phyloP scores from a whole-genome alignment of 768 basidiomycete genomes.

The Lentinula edodes region DNA sequence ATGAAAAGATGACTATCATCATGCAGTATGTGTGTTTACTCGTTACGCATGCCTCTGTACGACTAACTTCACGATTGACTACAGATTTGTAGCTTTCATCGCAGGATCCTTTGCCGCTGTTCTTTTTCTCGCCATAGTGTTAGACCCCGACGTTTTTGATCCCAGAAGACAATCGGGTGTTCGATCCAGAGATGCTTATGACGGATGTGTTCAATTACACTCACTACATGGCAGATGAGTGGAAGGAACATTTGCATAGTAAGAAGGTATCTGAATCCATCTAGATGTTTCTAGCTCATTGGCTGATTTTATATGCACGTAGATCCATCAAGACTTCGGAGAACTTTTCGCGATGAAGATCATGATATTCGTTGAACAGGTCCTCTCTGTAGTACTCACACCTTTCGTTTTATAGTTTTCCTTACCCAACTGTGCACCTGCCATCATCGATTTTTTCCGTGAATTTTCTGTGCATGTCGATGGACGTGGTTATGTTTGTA shows the following conservation, averaged over 20 bases:
- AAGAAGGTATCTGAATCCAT: slow-evolving; percentile 55
- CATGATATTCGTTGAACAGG: slow-evolving; percentile 79
- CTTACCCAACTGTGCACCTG: slow-evolving; percentile 82
- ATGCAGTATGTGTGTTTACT: slow-evolving; percentile 66
- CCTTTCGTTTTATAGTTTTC: slow-evolving; percentile 94
- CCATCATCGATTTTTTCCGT: slow-evolving; percentile 95
- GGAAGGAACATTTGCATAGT: slow-evolving; percentile 86
- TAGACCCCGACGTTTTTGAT: slow-evolving; percentile 95
- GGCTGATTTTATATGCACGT: not conserved
- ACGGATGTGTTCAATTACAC: slow-evolving; percentile 89
- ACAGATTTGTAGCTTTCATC: slow-evolving; percentile 91
- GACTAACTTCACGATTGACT: not conserved
- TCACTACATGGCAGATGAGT: slow-evolving; percentile 93
- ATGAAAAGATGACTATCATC: slow-evolving; percentile 83
- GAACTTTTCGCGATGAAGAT: slow-evolving; percentile 93
- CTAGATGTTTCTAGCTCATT: not conserved
- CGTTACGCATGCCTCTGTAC: not conserved
- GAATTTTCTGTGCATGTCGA: slow-evolving; percentile 98
- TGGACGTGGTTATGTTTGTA: slow-evolving; percentile 93
- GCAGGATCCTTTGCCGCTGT: slow-evolving; percentile 97
- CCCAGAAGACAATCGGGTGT: slow-evolving; percentile 88
- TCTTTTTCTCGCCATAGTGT: slow-evolving; percentile 81
- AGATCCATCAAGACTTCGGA: slow-evolving; percentile 91
- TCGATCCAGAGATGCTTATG: slow-evolving; percentile 92
- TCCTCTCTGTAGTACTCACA: slow-evolving; percentile 87